Base-by-base conservation (phyloP, 2,329 filamentous ascomycete genomes). In the Aspergillus tubingensis region DNA sequence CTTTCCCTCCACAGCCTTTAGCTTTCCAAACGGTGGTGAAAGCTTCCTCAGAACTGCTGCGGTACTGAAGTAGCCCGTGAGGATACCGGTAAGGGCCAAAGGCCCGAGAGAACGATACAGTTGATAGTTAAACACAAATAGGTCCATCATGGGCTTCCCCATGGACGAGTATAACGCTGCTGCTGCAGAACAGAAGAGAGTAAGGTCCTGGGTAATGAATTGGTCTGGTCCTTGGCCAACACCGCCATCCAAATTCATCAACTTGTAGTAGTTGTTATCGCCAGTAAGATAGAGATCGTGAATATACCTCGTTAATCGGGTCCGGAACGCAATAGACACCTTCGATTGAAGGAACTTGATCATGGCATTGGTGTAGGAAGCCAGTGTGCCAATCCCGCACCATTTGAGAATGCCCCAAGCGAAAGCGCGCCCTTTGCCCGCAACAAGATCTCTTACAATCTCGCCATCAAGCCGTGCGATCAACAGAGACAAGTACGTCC, bases 321-420 rank as follows among this genome's bases (percentile, higher is more conserved):
- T 99, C 44, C 95, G 88, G 83, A 99, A 99, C 36, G 96, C 94
- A 67, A 99, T 99, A 6, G 94, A 96, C 57, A 99, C 92, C 80
- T 99, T 99, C 54, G 91, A 94, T 77, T 99, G 94, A 64, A 99
- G 84, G 78, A 91, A 99, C 77, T 98, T 98, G 82, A 99, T 99
- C 90, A 96, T 97, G 57, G 94, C 92, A 76, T 99, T 99, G 54
- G 94, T 97, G 73, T 99, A 99, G 0, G 94, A 96, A 8, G 93
- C 94, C 65, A 98, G 88, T 2, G 91, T 91, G 44, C 95, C 95
- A 38, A 99, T 88, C 3, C 94, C 92, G 66, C 93, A 92, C 95
- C 95, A 99, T 82, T 98, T 97, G 52, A 89, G 75, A 50, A 99
- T 89, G 5, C 95, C 95, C 87, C 89, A 91, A 8, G 95, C 80